Conservation (phyloP, 306 rosid species). For the Inga laurina region DNA sequence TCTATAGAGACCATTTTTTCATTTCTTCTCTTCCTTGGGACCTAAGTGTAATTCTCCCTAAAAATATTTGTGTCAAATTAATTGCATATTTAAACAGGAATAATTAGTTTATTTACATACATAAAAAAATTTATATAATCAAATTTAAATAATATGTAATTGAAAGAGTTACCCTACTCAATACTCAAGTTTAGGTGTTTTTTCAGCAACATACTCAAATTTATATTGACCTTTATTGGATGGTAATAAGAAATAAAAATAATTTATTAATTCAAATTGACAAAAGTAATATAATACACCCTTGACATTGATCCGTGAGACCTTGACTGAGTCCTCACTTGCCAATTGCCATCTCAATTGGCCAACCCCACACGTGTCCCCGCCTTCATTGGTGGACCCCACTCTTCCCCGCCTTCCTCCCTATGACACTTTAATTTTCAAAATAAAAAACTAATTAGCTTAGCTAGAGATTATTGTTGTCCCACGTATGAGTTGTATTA, state of each 20-base stretch:
- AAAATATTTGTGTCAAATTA: too few species aligned
- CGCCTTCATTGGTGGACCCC: slow-evolving; percentile 42
- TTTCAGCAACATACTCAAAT: not conserved
- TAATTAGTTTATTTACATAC: too few species aligned
- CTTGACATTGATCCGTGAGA: slow-evolving; percentile 55
- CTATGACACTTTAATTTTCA: slow-evolving; percentile 34
- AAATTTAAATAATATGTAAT: too few species aligned
- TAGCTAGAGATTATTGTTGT: not conserved
- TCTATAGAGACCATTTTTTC: too few species aligned
- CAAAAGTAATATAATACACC: not conserved
- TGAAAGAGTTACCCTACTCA: not conserved
- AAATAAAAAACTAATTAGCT: not conserved
- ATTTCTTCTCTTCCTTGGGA: too few species aligned
- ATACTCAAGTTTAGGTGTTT: too few species aligned
- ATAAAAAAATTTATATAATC: too few species aligned
- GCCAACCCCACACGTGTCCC: slow-evolving; percentile 55
- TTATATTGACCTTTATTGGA: too few species aligned
- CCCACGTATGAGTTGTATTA: not conserved
- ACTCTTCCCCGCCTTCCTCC: slow-evolving; percentile 35
- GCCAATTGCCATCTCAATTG: not conserved
- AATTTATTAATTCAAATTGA: too few species aligned
- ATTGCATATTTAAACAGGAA: too few species aligned
- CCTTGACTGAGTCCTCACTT: slow-evolving; percentile 24
- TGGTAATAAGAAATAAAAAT: not conserved
- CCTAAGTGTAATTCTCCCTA: too few species aligned